Evolutionary conservation across 148 eudicot genomes (phyloP).

Genomic region (Tetragonia tetragonoides): DNA sequence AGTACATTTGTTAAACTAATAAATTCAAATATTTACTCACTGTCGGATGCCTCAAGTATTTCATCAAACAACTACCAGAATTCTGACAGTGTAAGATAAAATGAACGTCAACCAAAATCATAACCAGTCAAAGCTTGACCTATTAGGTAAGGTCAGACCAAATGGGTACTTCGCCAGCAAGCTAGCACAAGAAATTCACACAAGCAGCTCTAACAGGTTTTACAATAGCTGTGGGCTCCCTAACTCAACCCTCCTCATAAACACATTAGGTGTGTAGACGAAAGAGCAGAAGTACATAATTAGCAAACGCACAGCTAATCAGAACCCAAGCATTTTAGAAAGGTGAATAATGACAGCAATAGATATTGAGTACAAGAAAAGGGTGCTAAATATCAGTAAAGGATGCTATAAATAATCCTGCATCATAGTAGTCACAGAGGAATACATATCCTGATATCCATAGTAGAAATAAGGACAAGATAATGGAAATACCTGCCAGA

Average conservation of each 20-base stretch:
- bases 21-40: background rate
- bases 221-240: background rate
- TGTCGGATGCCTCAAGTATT: background rate
- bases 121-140: background rate
- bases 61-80: background rate
- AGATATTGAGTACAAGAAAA: background rate
- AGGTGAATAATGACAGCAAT: background rate
- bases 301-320: background rate
- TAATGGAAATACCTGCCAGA: constrained; percentile 76
- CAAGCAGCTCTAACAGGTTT: constrained; percentile 7
- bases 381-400: background rate
- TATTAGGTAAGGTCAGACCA: background rate
- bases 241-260: background rate
- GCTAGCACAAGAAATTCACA: background rate
- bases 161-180: background rate
- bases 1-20: constrained; percentile 11
- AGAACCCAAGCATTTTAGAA: background rate
- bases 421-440: background rate
- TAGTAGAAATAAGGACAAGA: constrained; percentile 5
- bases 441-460: constrained; percentile 4
- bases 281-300: background rate
- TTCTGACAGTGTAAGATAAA: background rate
- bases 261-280: background rate
- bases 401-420: background rate
- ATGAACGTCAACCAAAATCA: background rate